Evolutionary conservation across 805 yeast species (phyloP).

Genomic region (Candida takata): DNA sequence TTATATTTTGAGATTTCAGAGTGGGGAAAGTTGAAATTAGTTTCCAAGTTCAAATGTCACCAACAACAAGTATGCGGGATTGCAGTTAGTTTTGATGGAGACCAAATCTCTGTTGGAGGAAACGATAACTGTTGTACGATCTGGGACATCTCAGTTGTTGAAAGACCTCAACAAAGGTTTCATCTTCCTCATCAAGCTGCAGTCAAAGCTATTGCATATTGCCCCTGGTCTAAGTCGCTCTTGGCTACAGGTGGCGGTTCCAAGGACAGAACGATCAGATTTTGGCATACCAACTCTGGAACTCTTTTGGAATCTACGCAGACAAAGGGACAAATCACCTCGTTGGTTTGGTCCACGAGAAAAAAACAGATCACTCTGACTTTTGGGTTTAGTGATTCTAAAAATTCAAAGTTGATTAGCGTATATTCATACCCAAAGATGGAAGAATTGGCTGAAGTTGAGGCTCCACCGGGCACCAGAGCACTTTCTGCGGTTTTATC

Average conservation of each 20-base stretch:
- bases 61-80: constrained; percentile 62
- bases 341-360: constrained; percentile 66
- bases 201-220: constrained; percentile 80
- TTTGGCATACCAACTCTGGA: constrained; percentile 84
- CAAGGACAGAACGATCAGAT: constrained; percentile 69
- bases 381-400: constrained; percentile 67
- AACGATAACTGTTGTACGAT: constrained; percentile 76
- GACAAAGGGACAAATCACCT: constrained; percentile 72
- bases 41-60: constrained; percentile 36
- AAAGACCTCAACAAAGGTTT: constrained; percentile 38
- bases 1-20: constrained; percentile 27
- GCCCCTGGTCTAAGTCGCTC: constrained; percentile 81
- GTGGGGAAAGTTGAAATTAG: constrained; percentile 15
- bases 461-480: constrained; percentile 45
- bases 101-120: constrained; percentile 71
- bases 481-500: constrained; percentile 61
- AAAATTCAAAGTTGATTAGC: constrained; percentile 43
- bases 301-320: constrained; percentile 50
- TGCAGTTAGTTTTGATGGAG: constrained; percentile 45
- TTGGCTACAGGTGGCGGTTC: constrained; percentile 91
- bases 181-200: constrained; percentile 72
- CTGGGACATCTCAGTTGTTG: constrained; percentile 52
- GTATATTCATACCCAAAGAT: constrained; percentile 66
- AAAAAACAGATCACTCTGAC: constrained; percentile 66
- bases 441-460: constrained; percentile 40